These are phyloP conservation scores for Penicillium taxi DNA, from an alignment of 495 filamentous ascomycete genomes.

Conservation along the genomic window DNA sequence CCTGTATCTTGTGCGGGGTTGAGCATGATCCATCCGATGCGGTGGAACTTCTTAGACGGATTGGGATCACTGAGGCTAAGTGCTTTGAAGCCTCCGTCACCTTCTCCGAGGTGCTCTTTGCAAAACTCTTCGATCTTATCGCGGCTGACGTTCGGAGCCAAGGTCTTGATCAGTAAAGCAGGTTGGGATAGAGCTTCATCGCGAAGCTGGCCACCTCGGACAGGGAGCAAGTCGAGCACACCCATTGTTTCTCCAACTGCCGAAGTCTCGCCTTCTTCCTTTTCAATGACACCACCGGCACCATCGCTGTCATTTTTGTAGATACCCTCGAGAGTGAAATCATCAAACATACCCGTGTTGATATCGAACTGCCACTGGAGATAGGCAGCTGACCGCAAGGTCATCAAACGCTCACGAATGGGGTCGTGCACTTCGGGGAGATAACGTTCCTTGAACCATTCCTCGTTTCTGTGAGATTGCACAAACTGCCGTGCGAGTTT, in stretches of 20 bases:
- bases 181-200: conserved; percentile 80
- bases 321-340: conserved; percentile 90
- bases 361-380: conserved; percentile 80
- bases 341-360: conserved; percentile 75
- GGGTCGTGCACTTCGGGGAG: conserved; percentile 67
- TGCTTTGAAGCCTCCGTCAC: conserved; percentile 82
- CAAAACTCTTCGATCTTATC: conserved; percentile 87
- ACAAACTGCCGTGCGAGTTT: conserved; percentile 89
- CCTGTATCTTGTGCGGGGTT: conserved; percentile 56
- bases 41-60: conserved; percentile 90
- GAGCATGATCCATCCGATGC: conserved; percentile 98
- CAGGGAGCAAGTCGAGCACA: conserved; percentile 79
- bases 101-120: conserved; percentile 81
- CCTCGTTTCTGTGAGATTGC: conserved; percentile 79
- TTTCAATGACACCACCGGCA: conserved; percentile 76
- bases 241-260: conserved; percentile 87
- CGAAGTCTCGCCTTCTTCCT: conserved; percentile 87
- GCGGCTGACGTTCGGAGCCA: conserved; percentile 93
- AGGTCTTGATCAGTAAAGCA: conserved; percentile 93
- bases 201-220: conserved; percentile 67
- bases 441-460: conserved; percentile 98
- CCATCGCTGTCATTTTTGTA: conserved; percentile 91
- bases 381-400: conserved; percentile 66
- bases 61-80: conserved; percentile 93
- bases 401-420: conserved; percentile 60